Conservation (phyloP, 495 filamentous ascomycete genomes). For the Xylaria grammica region DNA sequence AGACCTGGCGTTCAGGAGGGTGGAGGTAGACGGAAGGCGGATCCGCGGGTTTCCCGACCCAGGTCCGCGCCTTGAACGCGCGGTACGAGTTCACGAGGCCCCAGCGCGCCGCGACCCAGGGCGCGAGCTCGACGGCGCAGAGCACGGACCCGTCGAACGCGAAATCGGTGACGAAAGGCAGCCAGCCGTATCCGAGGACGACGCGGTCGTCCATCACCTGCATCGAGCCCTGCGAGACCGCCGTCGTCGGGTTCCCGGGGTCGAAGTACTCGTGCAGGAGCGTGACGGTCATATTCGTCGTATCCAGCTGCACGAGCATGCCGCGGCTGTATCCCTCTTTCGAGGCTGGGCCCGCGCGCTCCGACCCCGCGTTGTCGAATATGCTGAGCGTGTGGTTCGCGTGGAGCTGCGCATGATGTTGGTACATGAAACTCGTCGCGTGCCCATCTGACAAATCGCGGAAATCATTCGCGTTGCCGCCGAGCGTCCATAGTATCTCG, state of each 20-base stretch:
- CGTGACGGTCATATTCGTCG: slow-evolving; percentile 40
- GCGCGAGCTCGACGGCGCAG: slow-evolving; percentile 29
- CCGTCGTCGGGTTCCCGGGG: slow-evolving; percentile 5
- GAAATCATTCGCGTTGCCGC: slow-evolving; percentile 51
- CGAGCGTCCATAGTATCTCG: slow-evolving; percentile 47
- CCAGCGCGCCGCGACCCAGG: slow-evolving; percentile 21
- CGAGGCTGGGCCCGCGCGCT: slow-evolving; percentile 14
- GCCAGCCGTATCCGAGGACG: slow-evolving; percentile 55
- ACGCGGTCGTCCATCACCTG: slow-evolving; percentile 52
- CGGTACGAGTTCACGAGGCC: slow-evolving; percentile 29
- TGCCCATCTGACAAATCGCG: slow-evolving; percentile 47
- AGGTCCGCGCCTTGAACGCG: slow-evolving; percentile 30
- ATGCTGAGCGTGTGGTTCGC: slow-evolving; percentile 37
- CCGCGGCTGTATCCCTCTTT: slow-evolving; percentile 37
- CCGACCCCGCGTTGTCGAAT: slow-evolving; percentile 44
- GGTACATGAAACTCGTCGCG: slow-evolving; percentile 57
- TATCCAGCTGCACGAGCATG: slow-evolving; percentile 51
- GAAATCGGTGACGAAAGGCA: slow-evolving; percentile 57
- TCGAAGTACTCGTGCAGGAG: slow-evolving; percentile 25
- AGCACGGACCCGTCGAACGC: slow-evolving; percentile 28
- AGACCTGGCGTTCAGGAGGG: slow-evolving; percentile 33
- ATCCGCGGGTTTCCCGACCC: slow-evolving; percentile 29
- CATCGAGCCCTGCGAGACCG: slow-evolving; percentile 50
- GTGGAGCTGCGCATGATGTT: slow-evolving; percentile 59
- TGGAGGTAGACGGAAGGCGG: slow-evolving; percentile 22